These are phyloP conservation scores for Russula sp. DNA, from an alignment of 768 basidiomycete species.

Conservation along the genomic window DNA sequence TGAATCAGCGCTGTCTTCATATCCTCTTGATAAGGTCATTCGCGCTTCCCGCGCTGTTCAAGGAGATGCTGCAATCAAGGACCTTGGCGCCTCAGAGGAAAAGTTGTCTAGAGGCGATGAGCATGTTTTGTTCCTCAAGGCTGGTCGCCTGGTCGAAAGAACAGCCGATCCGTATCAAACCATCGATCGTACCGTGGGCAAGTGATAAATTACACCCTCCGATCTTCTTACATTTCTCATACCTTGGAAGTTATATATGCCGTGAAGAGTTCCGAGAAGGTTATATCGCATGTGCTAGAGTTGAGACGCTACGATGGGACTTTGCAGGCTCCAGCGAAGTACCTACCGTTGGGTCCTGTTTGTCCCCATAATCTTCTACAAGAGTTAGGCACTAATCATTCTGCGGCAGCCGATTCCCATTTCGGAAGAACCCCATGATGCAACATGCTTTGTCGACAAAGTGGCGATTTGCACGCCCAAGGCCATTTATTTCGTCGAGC, in stretches of 20 bases:
- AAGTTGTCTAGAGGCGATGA: background rate
- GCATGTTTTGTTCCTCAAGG: background rate
- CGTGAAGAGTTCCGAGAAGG: background rate
- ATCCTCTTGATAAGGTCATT: slow-evolving; percentile 6
- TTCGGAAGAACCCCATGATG: slow-evolving; percentile 5
- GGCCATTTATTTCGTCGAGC: slow-evolving; percentile 1
- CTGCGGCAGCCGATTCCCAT: background rate
- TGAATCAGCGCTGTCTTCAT: slow-evolving; percentile 1
- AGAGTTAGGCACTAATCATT: background rate
- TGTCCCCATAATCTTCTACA: background rate
- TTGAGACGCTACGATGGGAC: background rate
- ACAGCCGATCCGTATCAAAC: background rate
- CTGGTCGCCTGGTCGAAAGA: background rate
- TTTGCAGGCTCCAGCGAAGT: background rate
- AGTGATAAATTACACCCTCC: background rate
- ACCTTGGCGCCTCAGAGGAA: background rate
- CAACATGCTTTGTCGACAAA: slow-evolving; percentile 1
- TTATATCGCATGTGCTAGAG: background rate
- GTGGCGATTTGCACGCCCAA: slow-evolving; percentile 9
- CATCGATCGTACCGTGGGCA: background rate
- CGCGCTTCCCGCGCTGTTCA: background rate
- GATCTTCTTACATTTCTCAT: background rate
- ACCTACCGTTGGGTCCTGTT: background rate
- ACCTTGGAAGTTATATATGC: slow-evolving; percentile 7
- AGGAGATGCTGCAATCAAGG: background rate